These are phyloP conservation scores for Lactarius hatsudake DNA, from an alignment of 768 basidiomycete genomes.

Conservation along the genomic window DNA sequence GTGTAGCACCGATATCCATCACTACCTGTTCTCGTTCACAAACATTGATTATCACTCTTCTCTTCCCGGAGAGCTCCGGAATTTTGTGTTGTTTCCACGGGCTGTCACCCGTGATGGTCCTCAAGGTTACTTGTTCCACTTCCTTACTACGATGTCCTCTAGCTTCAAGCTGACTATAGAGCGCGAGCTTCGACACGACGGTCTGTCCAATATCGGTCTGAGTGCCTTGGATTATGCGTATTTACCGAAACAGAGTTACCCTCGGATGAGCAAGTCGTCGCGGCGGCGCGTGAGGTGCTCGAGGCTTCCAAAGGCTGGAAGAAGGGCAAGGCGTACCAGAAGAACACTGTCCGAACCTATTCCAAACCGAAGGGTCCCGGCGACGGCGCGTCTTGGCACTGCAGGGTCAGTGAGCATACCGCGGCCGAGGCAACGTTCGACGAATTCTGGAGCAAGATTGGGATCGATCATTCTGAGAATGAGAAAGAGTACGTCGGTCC, in stretches of 20 bases:
- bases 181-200: conserved; percentile 37
- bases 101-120: not conserved
- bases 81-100: not conserved
- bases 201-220: conserved; percentile 31
- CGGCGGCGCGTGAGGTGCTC: conserved; percentile 53
- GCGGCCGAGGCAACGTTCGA: conserved; percentile 69
- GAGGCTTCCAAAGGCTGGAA: conserved; percentile 61
- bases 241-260: conserved; percentile 49
- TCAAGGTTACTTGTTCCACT: not conserved
- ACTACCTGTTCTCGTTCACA: not conserved
- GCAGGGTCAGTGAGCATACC: conserved; percentile 63
- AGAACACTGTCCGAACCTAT: conserved; percentile 53
- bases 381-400: conserved; percentile 66
- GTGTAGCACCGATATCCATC: not conserved
- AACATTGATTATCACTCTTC: not conserved
- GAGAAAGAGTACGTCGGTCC: conserved; percentile 57
- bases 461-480: conserved; percentile 60
- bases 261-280: conserved; percentile 53
- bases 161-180: conserved; percentile 39
- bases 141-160: conserved; percentile 26
- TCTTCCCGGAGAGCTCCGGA: not conserved
- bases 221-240: not conserved
- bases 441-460: conserved; percentile 67
- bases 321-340: conserved; percentile 59
- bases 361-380: conserved; percentile 49